Percentiles rank a stretch among this genome's conserved stretches.
These are phyloP conservation scores for Ganoderma resinaceum DNA, from an alignment of 1,284 basidiomycete species.

Conservation along the genomic window DNA sequence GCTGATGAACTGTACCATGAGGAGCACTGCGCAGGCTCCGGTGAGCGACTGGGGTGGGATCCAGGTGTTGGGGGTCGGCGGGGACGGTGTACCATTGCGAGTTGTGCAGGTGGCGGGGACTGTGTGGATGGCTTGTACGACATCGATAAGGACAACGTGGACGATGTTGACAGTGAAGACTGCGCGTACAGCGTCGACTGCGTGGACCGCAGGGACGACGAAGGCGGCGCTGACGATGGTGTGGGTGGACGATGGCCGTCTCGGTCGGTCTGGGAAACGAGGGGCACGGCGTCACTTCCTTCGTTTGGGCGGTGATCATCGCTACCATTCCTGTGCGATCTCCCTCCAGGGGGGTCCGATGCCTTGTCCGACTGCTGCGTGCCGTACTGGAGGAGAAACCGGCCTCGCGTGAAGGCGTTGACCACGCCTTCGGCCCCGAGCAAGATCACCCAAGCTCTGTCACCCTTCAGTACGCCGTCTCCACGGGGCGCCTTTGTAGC, in stretches of 20 bases:
- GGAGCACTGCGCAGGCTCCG: neutral
- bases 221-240: too few species aligned
- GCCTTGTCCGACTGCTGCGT: neutral
- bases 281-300: neutral
- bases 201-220: too few species aligned
- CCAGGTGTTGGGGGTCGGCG: neutral
- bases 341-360: neutral
- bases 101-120: too few species aligned
- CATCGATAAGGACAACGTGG: too few species aligned
- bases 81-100: neutral
- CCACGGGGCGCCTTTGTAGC: neutral
- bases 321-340: neutral
- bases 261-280: neutral
- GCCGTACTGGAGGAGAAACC: neutral
- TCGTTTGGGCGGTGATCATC: too few species aligned
- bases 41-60: neutral
- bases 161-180: too few species aligned
- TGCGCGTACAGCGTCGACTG: too few species aligned
- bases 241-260: too few species aligned
- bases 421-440: neutral
- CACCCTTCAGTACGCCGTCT: neutral
- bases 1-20: slow-evolving; percentile 11
- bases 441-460: neutral
- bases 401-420: neutral
- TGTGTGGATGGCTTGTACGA: too few species aligned